These are phyloP conservation scores for Apiotrichum mycotoxinovorans DNA, from an alignment of 1,284 basidiomycete species.

Conservation along the genomic window DNA sequence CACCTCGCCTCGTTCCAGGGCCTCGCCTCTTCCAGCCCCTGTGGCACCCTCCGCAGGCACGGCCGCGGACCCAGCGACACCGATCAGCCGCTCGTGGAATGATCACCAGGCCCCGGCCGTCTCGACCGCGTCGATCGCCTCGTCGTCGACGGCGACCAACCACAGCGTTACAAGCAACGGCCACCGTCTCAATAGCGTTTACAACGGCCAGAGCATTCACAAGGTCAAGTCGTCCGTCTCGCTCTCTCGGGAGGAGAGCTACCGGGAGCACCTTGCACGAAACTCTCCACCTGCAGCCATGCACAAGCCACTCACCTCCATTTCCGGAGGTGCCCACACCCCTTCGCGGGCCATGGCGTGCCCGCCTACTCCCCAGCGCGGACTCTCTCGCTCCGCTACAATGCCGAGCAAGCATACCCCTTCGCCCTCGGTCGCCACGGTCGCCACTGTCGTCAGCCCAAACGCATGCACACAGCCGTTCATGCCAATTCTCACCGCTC, in stretches of 20 bases:
- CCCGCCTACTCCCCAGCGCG: neutral
- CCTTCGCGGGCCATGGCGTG: neutral
- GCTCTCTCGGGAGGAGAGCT: no score
- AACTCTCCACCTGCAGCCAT: neutral
- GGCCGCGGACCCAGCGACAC: neutral
- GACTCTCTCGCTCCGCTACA: neutral
- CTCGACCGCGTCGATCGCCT: neutral
- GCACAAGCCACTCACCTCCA: neutral
- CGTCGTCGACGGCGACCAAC: neutral
- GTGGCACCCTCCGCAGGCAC: neutral
- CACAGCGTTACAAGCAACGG: neutral
- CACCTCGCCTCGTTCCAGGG: neutral
- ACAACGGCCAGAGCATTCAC: no score
- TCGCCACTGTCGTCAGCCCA: neutral
- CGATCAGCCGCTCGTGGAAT: neutral
- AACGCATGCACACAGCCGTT: neutral
- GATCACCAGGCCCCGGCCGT: neutral
- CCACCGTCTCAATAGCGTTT: neutral
- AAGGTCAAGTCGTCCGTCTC: no score
- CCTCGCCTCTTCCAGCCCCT: neutral
- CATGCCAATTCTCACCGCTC: slow-evolving; percentile 10
- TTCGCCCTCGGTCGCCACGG: neutral
- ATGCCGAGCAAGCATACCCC: neutral
- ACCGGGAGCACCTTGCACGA: neutral
- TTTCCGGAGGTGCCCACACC: neutral